Conservation (phyloP, 1,284 basidiomycete species). For the Xerocomus nothofagi region DNA sequence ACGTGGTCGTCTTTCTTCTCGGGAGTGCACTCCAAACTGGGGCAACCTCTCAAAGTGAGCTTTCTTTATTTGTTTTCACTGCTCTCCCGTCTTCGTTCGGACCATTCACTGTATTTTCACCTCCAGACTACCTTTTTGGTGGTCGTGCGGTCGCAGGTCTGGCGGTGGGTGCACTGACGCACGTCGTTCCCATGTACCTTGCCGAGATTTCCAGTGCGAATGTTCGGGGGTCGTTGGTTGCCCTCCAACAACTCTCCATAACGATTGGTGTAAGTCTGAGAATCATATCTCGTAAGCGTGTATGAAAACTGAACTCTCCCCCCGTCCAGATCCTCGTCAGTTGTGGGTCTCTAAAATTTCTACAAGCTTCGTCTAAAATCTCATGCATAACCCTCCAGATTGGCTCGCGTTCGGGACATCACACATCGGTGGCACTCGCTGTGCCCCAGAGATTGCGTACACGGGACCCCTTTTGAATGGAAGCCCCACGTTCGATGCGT, state of each 20-base stretch:
- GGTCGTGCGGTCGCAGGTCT: constrained; percentile 35
- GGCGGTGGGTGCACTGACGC: constrained; percentile 34
- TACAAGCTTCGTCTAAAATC: neutral
- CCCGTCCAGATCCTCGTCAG: constrained; percentile 32
- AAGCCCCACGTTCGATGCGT: constrained; percentile 32
- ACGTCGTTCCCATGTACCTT: constrained; percentile 38
- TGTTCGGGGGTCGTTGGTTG: constrained; percentile 36
- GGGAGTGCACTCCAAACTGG: constrained; percentile 36
- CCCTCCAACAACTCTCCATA: constrained; percentile 35
- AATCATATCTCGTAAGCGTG: neutral
- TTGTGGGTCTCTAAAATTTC: constrained; percentile 22
- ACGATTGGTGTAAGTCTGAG: constrained; percentile 33
- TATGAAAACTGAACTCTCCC: neutral
- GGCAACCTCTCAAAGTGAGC: constrained; percentile 29
- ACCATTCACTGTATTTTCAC: neutral
- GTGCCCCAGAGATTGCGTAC: constrained; percentile 33
- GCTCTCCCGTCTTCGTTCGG: neutral
- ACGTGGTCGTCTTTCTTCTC: constrained; percentile 34
- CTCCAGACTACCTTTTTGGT: constrained; percentile 31
- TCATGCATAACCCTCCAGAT: constrained; percentile 16
- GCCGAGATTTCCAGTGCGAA: constrained; percentile 38
- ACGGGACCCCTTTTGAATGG: constrained; percentile 37
- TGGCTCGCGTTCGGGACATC: constrained; percentile 37
- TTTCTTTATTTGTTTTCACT: too few species aligned
- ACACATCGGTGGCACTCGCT: constrained; percentile 37